Evolutionary conservation across 1,284 basidiomycete species (phyloP).

Genomic region (Irpex sp.): DNA sequence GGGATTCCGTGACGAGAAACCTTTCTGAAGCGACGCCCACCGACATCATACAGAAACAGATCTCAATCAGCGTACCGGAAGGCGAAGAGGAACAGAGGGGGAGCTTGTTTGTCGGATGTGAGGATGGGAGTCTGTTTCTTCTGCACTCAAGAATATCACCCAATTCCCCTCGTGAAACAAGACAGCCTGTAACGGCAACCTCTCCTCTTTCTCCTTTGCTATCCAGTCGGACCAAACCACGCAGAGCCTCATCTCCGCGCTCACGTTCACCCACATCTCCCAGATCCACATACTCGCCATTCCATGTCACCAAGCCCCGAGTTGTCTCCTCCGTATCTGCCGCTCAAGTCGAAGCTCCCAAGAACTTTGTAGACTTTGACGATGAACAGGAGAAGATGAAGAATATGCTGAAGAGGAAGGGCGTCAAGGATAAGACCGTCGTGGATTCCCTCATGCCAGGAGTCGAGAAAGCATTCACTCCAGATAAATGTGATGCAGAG

Average conservation of each 20-base stretch:
- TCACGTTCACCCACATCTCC: constrained; percentile 31
- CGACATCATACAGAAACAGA: constrained; percentile 6
- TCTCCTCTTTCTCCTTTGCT: constrained; percentile 16
- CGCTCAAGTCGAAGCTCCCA: constrained; percentile 68
- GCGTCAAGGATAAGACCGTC: constrained; percentile 37
- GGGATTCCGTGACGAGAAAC: constrained; percentile 10
- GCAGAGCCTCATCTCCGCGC: constrained; percentile 25
- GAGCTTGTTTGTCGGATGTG: constrained; percentile 28
- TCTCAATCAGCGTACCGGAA: background rate
- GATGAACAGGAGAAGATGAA: constrained; percentile 73
- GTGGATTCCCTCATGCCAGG: constrained; percentile 28
- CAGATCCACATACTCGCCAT: constrained; percentile 24
- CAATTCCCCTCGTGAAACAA: background rate
- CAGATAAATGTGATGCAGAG: constrained; percentile 3
- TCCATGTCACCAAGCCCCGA: constrained; percentile 42
- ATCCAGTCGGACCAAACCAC: constrained; percentile 20
- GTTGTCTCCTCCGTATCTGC: constrained; percentile 65
- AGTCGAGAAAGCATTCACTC: constrained; percentile 15
- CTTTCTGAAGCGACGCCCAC: constrained; percentile 13
- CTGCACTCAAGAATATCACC: constrained; percentile 16
- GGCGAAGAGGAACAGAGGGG: background rate
- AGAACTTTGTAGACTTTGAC: constrained; percentile 74
- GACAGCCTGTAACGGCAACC: background rate
- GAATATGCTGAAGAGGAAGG: constrained; percentile 57
- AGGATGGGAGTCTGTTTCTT: constrained; percentile 34